Conservation (phyloP, 1,284 basidiomycete species). For the Omphalotus olearius region DNA sequence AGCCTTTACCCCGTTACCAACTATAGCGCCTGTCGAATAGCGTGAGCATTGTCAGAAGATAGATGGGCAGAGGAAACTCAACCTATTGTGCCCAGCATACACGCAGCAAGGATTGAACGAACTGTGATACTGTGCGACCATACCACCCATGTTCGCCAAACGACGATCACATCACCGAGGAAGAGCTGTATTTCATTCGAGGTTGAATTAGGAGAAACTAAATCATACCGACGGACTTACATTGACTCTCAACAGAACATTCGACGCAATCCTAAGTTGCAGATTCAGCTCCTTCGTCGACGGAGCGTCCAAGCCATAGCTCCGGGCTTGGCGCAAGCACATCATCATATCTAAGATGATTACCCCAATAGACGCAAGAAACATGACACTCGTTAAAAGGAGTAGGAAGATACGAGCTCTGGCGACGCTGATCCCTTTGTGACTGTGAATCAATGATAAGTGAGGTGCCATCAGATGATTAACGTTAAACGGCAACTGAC, state of each 20-base stretch:
- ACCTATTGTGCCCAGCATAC: constrained; percentile 12
- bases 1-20: constrained; percentile 9
- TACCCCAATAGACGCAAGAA: constrained; percentile 9
- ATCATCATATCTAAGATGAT: constrained; percentile 12
- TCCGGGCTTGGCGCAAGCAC: constrained; percentile 5
- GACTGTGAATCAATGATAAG: not conserved
- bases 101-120: constrained; percentile 1
- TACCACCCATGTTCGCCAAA: constrained; percentile 10
- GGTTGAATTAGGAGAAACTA: not conserved
- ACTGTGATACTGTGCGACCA: constrained; percentile 5
- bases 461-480: not conserved
- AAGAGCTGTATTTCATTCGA: constrained; percentile 3
- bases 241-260: constrained; percentile 10
- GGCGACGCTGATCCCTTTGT: constrained; percentile 4
- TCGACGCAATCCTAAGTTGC: constrained; percentile 8
- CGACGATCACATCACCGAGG: constrained; percentile 10
- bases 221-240: not conserved
- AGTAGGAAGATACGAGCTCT: constrained; percentile 5
- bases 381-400: constrained; percentile 8
- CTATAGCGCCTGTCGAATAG: constrained; percentile 5
- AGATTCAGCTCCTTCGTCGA: constrained; percentile 4
- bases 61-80: too few species aligned
- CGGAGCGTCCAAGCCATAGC: constrained; percentile 5
- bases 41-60: too few species aligned
- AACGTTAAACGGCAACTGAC: not conserved